Base-by-base conservation (phyloP, 768 basidiomycete genomes). In the Panaeolus papilionaceus region DNA sequence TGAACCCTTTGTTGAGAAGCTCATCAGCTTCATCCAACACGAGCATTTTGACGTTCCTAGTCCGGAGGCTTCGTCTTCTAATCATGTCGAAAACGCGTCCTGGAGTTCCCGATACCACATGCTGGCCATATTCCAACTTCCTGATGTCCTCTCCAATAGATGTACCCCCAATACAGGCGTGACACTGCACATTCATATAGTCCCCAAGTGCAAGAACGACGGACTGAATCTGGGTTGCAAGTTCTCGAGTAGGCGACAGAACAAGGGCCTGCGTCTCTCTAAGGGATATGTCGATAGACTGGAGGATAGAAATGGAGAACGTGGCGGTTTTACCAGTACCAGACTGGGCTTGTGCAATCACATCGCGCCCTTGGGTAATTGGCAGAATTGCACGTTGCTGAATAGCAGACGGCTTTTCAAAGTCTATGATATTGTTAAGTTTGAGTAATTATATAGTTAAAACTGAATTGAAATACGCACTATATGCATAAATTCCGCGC, bases 11-110 rank as follows among this genome's bases (percentile, higher is more conserved):
- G 84, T 96, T 95, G 69, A 99, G 86, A 67, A 99, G 83, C 78
- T 98, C 96, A 77, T 99, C 97, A 67, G 96, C 96, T 80, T 96
- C 95, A 74, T 96, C 95, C 9, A 96, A 88, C 65, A 95, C 89
- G 61, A 97, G 87, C 93, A 98, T 96, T 84, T 99, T 98, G 87
- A 99, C 96, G 80, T 96, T 96, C 71, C 96, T 89, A 62, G 97
- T 98, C 67, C 95, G 90, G 68, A 99, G 85, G 74, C 92, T 92
- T 73, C 96, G 87, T 75, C 97, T 88, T 68, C 96, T 89, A 84
- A 99, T 99, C 96, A 98, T 98, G 82, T 99, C 97, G 76, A 97
- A 98, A 38, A 99, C 97, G 79, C 97, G 93, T 18, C 97, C 97
- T 44, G 97, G 97, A 8, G 97, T 98, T 26, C 97, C 97, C 54